Evolutionary conservation across 768 basidiomycete genomes (phyloP), one percentile per base, ranked within the genome.

Genomic region (Neoboletus subvelutipes): DNA sequence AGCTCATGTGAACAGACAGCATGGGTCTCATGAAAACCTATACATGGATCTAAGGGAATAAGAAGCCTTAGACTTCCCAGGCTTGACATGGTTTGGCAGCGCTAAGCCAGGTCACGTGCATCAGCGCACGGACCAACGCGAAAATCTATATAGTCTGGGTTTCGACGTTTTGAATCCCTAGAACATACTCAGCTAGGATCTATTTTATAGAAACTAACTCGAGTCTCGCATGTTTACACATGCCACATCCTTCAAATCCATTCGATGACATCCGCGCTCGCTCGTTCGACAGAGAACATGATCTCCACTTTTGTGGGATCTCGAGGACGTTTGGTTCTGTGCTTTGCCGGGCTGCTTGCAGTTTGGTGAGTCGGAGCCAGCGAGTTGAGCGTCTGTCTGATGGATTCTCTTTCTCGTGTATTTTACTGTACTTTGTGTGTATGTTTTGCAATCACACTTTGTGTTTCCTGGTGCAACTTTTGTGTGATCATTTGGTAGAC

Each of bases 121-220:
- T 2, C 0, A 0, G 59, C 62, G 70, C 72, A 73, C 72, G 72
- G 71, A 64, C 80, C 79, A 76, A 5, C 17, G 0, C 7, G 2
- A 42, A 57, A 65, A 58, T 1, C 4, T 75, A 76, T 75, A 80
- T 71, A 80, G 60, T 46, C 63, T 37, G 46, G 1, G 36, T 1
- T 1, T 34, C 33, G 17, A 45, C 56, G 52, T 22, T 0, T 15
- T 64, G 64, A 66, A 70, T 76, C 82, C 67, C 76, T 62, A 86
- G 84, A 85, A 84, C 83, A 85, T 85, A 86, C 84, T 85, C 84
- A 83, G 82, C 80, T 83, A 86, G 84, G 84, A 85, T 86, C 84
- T 86, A 82, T 86, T 85, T 69, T 84, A 85, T 83, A 86, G 84
- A 82, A 83, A 83, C 83, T 84, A 81, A 85, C 84, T 73, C 82